Evolutionary conservation across 257 asterid genomes (phyloP).

Genomic region (Anisodus tanguticus): DNA sequence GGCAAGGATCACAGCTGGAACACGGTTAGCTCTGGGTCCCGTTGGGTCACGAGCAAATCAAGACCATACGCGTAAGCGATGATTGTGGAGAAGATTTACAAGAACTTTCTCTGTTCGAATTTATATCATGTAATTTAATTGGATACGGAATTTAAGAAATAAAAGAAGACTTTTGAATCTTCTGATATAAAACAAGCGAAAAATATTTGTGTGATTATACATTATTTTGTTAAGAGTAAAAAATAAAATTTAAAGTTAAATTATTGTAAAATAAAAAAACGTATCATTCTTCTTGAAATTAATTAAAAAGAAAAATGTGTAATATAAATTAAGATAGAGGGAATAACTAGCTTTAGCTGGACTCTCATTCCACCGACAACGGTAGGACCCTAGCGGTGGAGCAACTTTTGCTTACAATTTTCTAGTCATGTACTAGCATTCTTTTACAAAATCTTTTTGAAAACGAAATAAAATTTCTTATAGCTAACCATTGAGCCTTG

Average conservation of each 20-base stretch:
- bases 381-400: slow-evolving; percentile 30
- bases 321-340: no score
- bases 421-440: neutral
- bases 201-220: no score
- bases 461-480: neutral
- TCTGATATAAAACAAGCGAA: no score
- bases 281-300: no score
- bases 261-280: no score
- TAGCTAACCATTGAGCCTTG: neutral
- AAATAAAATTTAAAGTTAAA: no score
- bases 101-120: neutral
- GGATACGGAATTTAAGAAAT: no score
- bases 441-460: neutral
- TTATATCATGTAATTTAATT: no score
- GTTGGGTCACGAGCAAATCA: neutral
- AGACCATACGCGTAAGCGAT: slow-evolving; percentile 39
- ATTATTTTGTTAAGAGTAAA: no score
- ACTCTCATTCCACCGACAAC: slow-evolving; percentile 36
- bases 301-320: no score
- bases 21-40: slow-evolving; percentile 34
- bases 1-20: slow-evolving; percentile 51
- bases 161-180: no score
- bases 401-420: neutral
- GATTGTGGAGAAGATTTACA: slow-evolving; percentile 35
- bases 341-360: slow-evolving; percentile 33